Percentiles rank a stretch among this genome's conserved stretches.
Evolutionary conservation across 2,329 filamentous ascomycete species (phyloP).

Genomic region (Fusarium poae): DNA sequence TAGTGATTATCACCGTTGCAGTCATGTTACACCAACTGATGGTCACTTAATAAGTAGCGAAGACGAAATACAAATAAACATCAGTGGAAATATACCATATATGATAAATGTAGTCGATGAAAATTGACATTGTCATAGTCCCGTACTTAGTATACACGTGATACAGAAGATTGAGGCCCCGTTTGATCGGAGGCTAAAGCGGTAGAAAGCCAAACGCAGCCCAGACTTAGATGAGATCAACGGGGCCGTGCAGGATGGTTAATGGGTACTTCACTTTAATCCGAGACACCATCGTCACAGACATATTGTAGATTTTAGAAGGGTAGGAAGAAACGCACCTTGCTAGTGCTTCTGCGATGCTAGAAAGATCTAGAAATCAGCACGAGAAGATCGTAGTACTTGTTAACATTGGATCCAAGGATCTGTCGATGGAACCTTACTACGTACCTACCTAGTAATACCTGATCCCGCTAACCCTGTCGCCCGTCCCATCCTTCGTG

Average conservation of each 20-base stretch:
- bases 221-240: conserved; percentile 7
- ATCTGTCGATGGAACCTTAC: conserved; percentile 22
- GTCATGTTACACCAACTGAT: neutral
- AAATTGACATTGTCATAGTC: neutral
- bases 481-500: conserved; percentile 34
- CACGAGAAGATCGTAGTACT: conserved; percentile 7
- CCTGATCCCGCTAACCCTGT: neutral
- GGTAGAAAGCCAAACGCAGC: conserved; percentile 1
- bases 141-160: conserved; percentile 9
- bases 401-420: conserved; percentile 3
- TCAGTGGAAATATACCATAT: neutral
- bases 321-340: neutral
- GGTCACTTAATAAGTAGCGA: neutral
- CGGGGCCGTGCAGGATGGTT: neutral
- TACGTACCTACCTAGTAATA: neutral
- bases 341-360: neutral
- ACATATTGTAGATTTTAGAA: neutral
- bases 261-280: conserved; percentile 2
- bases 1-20: neutral
- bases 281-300: conserved; percentile 26
- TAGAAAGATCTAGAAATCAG: conserved; percentile 1
- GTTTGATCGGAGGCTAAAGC: conserved; percentile 15
- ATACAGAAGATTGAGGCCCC: conserved; percentile 7
- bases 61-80: neutral
- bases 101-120: neutral